Percentiles rank a stretch among this genome's conserved stretches.
Evolutionary conservation across 352 stramenopile species (phyloP).

Genomic region (Pythium dissimile): DNA sequence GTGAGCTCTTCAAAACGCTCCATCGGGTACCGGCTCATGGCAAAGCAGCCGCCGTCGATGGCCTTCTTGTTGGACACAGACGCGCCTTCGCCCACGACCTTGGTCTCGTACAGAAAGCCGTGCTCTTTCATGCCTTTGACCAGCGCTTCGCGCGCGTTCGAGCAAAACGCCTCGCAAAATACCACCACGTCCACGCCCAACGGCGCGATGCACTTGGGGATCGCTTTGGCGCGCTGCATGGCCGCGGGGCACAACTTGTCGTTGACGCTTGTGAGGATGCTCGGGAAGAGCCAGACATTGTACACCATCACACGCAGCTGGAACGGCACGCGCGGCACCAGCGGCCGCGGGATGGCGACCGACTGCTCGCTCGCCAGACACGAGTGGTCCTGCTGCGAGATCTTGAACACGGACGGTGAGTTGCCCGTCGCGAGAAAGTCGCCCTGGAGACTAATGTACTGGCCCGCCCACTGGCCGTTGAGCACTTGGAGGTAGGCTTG

Average conservation of each 20-base stretch:
- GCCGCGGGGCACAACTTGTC: slow-evolving; percentile 56
- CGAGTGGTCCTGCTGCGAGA: slow-evolving; percentile 25
- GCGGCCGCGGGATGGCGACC: slow-evolving; percentile 6
- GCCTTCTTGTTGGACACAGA: slow-evolving; percentile 58
- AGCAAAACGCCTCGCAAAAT: slow-evolving; percentile 73
- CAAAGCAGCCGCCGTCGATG: slow-evolving; percentile 60
- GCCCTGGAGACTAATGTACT: slow-evolving; percentile 46
- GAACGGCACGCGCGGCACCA: slow-evolving; percentile 21
- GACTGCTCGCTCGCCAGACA: slow-evolving; percentile 27
- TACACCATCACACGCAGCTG: slow-evolving; percentile 60
- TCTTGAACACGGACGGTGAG: slow-evolving; percentile 44
- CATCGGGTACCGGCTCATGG: slow-evolving; percentile 66
- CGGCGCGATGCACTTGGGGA: slow-evolving; percentile 38
- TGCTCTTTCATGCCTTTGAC: slow-evolving; percentile 60
- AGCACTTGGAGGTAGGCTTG: slow-evolving; percentile 55
- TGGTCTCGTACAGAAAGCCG: slow-evolving; percentile 70
- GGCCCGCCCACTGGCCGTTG: slow-evolving; percentile 40
- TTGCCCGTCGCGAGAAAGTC: slow-evolving; percentile 49
- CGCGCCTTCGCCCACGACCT: slow-evolving; percentile 39
- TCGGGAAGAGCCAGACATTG: slow-evolving; percentile 71
- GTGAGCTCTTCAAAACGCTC: slow-evolving; percentile 51
- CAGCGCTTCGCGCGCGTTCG: slow-evolving; percentile 37
- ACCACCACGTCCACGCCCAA: slow-evolving; percentile 55
- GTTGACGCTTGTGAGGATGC: slow-evolving; percentile 55
- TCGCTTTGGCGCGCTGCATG: slow-evolving; percentile 44